phyloP scores from a whole-genome alignment of 495 filamentous ascomycete species.

The Durotheca rogersii region DNA sequence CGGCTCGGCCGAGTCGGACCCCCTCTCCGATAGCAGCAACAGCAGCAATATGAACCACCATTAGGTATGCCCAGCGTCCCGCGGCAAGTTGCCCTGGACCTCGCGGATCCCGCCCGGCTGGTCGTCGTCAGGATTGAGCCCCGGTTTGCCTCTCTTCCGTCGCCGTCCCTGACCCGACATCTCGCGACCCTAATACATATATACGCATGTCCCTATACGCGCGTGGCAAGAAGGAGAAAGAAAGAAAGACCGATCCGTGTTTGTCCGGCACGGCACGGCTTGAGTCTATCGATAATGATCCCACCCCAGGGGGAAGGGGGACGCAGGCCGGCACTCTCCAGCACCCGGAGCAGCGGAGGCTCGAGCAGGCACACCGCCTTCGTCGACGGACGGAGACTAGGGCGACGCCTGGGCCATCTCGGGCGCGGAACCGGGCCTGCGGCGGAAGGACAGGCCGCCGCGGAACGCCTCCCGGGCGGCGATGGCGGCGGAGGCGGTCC shows the following conservation, averaged over 20 bases:
- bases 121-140: constrained; percentile 31
- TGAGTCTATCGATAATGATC: constrained; percentile 11
- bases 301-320: no score
- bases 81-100: no score
- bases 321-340: no score
- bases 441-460: constrained; percentile 29
- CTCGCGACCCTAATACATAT: not conserved
- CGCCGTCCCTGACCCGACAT: constrained; percentile 4
- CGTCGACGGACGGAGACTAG: constrained; percentile 25
- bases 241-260: not conserved
- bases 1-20: constrained; percentile 3
- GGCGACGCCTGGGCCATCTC: no score
- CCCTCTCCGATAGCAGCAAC: no score
- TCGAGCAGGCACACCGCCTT: no score
- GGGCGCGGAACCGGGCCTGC: no score
- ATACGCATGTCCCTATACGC: not conserved
- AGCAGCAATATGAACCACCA: no score
- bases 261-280: not conserved
- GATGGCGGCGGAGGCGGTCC: constrained; percentile 42
- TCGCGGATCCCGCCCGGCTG: constrained; percentile 13
- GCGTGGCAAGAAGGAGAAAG: not conserved
- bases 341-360: no score
- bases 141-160: constrained; percentile 14
- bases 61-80: no score
- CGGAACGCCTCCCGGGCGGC: constrained; percentile 41